Evolutionary conservation across 2,329 filamentous ascomycete species (phyloP), one percentile per base, ranked within the genome.

Genomic region (Hyphodiscus sp.): DNA sequence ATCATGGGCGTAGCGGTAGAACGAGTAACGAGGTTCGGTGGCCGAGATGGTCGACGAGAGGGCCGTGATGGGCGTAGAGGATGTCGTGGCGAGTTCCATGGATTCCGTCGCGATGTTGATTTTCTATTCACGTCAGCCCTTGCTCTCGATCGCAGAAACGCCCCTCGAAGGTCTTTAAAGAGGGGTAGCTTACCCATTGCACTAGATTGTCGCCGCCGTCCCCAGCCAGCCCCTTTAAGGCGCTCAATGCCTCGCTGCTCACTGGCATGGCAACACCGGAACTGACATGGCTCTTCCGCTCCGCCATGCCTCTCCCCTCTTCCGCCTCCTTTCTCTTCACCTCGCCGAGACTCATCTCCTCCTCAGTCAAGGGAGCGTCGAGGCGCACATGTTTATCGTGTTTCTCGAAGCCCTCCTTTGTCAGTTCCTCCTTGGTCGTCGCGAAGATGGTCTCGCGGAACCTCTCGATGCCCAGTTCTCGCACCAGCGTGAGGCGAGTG

Each of bases 381-480:
- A 83, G 67, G 56, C 74, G 73, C 7, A 73, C 76, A 68, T 92
- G 88, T 47, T 79, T 78, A 65, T 90, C 85, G 66, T 91, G 86
- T 64, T 80, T 83, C 63, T 77, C 75, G 73, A 91, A 94, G 0
- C 89, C 89, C 42, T 77, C 74, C 13, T 77, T 73, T 7, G 76
- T 89, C 58, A 94, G 73, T 71, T 94, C 89, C 19, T 82, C 79
- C 20, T 82, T 73, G 42, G 77, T 80, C 1, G 87, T 92, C 11
- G 79, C 81, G 67, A 91, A 90, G 43, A 92, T 76, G 20, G 81
- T 86, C 68, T 91, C 86, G 49, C 85, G 75, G 71, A 94, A 92
- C 64, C 89, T 79, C 68, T 94, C 88, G 51, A 82, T 80, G 45
- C 89, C 89, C 10, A 94, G 76, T 71, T 92, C 87, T 43, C 88